Evolutionary conservation across 2,329 filamentous ascomycete genomes (phyloP), one percentile per base, ranked within the genome.

Genomic region (Meredithiella fracta): DNA sequence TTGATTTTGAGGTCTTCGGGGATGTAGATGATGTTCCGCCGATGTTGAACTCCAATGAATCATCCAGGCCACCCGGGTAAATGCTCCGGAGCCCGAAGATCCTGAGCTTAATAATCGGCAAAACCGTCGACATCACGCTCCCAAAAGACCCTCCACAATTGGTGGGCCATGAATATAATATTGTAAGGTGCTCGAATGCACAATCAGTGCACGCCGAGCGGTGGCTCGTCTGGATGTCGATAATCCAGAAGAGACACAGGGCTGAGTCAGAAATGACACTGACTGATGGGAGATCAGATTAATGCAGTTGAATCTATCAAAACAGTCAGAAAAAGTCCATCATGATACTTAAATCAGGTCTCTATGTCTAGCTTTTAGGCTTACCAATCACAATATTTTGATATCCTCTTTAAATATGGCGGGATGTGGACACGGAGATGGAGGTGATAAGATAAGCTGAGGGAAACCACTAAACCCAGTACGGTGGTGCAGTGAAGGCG

Each of bases 51-150:
- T 66, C 58, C 11, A 47, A 59, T 34, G 60, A 60, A 37, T 62
- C 63, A 17, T 64, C 66, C 59, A 64, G 64, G 53, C 68, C 69
- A 72, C 34, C 44, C 3, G 50, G 11, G 34, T 15, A 15, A 37
- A 34, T 9, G 6, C 49, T 9, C 50, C 54, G 22, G 50, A 22
- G 17, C 29, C 20, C 34, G 31, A 38, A 37, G 50, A 52, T 23
- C 42, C 26, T n/a, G 57, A 47, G 1, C 50, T 29, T 31, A 59
- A 47, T 15, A 55, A 38, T 20, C 34, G 85, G 73, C 86, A 85
- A 78, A 97, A 67, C 75, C 82, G 69, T 94, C 90, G 81, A 95
- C 85, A 81, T 98, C 89, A 78, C 96, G 86, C 81, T 96, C 85
- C 76, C 94, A 85, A 69, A 91, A 97, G 69, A 80, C 87, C 78